Base-by-base conservation (phyloP, 2,329 filamentous ascomycete species). In the Colletotrichum noveboracense region DNA sequence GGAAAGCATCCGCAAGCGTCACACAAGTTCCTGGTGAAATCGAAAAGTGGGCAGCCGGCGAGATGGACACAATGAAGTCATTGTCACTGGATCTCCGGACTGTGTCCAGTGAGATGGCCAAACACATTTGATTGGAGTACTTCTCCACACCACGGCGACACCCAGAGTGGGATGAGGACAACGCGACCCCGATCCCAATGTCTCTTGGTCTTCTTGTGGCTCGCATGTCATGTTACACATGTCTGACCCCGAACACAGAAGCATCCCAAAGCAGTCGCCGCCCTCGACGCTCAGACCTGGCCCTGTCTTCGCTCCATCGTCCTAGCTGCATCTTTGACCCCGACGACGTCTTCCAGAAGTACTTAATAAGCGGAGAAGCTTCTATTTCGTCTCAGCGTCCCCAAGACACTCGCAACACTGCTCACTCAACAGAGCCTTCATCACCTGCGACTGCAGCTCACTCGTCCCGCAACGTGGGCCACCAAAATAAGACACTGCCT, bases 331-430 rank as follows among this genome's bases (percentile, higher is more conserved):
- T 43, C 24, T 18, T 26, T 38, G 10, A 21, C 66, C 28, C 34
- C 32, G 9, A 36, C 55, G n/a, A 18, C 66, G 38, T 14, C 58
- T 48, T 30, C 48, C 26, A 43, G 34, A 28, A 65, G 58, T 61
- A 71, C 68, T 69, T 73, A 30, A 64, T 64, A 75, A 73, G 74
- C 70, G 58, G 64, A 60, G 74, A 69, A 75, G 36, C 73, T 75
- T 73, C 69, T 64, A 68, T 68, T 60, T 38, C 61, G 30, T 61
- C 71, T 38, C 48, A 21, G 38, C 24, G 18, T 13, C 43, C 9
- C 71, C 28, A 69, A 52, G 43, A 52, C 43, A 52, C 43, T 34
- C 28, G 16, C 62, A 16, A 34, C 36, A 28, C 30, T 32, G 14
- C 21, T 60, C 55, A 58, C 55, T 28, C 24, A 16, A 58, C 24